Conservation (phyloP, 2,329 filamentous ascomycete genomes). For the Talaromyces piceae region DNA sequence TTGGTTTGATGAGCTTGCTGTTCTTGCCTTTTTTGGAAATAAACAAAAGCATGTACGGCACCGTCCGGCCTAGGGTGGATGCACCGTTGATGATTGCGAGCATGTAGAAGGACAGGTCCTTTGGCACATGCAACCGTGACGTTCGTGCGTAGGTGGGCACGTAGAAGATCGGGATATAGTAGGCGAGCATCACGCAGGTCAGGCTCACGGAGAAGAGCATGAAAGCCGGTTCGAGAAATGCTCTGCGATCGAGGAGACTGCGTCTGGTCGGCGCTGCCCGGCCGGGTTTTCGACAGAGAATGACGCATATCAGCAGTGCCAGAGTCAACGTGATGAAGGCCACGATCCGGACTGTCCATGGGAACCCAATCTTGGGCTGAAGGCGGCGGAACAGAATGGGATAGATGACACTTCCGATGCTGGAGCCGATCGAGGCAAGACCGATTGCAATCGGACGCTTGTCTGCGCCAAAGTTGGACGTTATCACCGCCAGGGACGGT, state of each 20-base stretch:
- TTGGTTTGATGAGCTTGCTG: slow-evolving; percentile 49
- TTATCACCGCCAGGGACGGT: slow-evolving; percentile 55
- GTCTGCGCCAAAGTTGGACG: slow-evolving; percentile 55
- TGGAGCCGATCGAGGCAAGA: slow-evolving; percentile 52
- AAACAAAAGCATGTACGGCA: slow-evolving; percentile 46
- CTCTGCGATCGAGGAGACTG: slow-evolving; percentile 35
- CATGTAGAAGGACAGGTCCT: slow-evolving; percentile 56
- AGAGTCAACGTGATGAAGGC: slow-evolving; percentile 53
- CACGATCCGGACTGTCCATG: slow-evolving; percentile 55
- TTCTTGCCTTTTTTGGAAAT: neutral
- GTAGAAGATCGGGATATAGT: slow-evolving; percentile 41
- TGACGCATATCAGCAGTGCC: slow-evolving; percentile 28
- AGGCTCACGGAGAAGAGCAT: slow-evolving; percentile 45
- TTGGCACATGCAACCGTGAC: slow-evolving; percentile 11
- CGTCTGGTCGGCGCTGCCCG: slow-evolving; percentile 31
- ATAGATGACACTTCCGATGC: slow-evolving; percentile 50
- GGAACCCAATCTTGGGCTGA: slow-evolving; percentile 45
- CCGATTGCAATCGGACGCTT: slow-evolving; percentile 53
- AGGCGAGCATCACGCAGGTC: slow-evolving; percentile 54
- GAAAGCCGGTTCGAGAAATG: slow-evolving; percentile 38
- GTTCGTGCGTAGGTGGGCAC: slow-evolving; percentile 37
- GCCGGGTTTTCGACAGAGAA: slow-evolving; percentile 37
- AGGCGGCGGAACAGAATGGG: slow-evolving; percentile 41
- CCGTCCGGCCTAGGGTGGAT: slow-evolving; percentile 51
- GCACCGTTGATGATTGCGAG: slow-evolving; percentile 60